Percentiles rank a stretch among this genome's conserved stretches.
These are phyloP conservation scores for Diospyros lotus DNA, from an alignment of 148 eudicot genomes.

Conservation along the genomic window DNA sequence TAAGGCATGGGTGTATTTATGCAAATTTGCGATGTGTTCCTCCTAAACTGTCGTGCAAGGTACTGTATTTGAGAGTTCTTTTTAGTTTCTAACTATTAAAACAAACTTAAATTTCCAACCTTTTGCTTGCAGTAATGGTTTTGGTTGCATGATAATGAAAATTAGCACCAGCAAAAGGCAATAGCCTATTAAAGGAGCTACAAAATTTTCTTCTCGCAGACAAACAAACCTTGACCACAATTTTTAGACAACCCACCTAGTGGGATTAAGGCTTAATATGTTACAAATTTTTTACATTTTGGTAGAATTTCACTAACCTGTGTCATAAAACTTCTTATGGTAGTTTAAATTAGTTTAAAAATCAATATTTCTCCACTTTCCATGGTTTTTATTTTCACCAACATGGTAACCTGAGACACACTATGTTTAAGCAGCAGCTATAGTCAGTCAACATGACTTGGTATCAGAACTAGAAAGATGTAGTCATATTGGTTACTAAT, in stretches of 20 bases:
- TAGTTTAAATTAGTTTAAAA: too few relatives aligned
- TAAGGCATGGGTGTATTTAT: not conserved
- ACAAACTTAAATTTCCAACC: not conserved
- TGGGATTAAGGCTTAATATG: too few relatives aligned
- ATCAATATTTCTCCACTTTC: not conserved
- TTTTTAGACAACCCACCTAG: not conserved
- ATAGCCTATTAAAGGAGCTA: not conserved
- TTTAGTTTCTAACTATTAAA: not conserved
- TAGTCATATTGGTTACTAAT: not conserved
- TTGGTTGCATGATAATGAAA: not conserved
- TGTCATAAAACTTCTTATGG: too few relatives aligned
- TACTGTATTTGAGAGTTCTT: too few relatives aligned
- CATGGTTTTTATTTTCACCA: not conserved
- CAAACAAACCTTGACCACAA: not conserved
- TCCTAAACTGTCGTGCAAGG: too few relatives aligned
- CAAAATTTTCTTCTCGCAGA: not conserved
- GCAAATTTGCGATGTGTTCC: too few relatives aligned
- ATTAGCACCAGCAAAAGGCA: not conserved
- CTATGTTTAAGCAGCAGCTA: not conserved
- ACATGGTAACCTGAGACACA: not conserved
- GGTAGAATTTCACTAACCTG: too few relatives aligned
- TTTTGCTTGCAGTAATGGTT: not conserved
- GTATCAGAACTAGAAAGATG: not conserved
- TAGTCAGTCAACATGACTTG: not conserved
- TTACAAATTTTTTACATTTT: too few relatives aligned